Evolutionary conservation across 495 filamentous ascomycete species (phyloP), one percentile per base, ranked within the genome.

Genomic region (Hypoxylon lienhwacheense): DNA sequence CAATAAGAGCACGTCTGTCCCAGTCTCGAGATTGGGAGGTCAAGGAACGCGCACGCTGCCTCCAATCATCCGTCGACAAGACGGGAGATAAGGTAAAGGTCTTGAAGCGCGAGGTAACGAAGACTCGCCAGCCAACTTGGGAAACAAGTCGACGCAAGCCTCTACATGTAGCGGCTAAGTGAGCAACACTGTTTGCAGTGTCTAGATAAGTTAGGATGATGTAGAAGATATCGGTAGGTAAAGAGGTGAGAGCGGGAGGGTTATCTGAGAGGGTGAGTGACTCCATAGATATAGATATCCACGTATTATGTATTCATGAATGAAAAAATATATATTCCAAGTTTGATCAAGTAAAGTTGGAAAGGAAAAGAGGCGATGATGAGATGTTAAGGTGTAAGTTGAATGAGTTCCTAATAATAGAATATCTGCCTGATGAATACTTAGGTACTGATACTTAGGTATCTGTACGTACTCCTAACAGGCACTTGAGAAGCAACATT

Each of bases 1-100:
- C 63, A 45, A 60, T 55, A 25, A 77, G 47, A 4, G 68, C 50
- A 5, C 73, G 61, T 5, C 55, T 64, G 17, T 76, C 74, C 75
- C 75, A 78, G 52, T 69, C 71, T 3, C 74, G 60, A 11, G 68
- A 70, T 43, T 77, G 75, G 28, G 62, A 69, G 1, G 73, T 77
- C 34, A 75, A 42, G 0, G 65, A 64, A 2, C 66, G 61, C 7
- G 74, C 75, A 11, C 72, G 52, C 10, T 67, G 51, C 5, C 29
- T 53, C 73, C 73, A 76, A 8, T 66, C 64, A 16, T 48, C 12
- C 7, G 10, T 26, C n/a, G 41, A 45, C 8, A 26, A 59, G 40
- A 7, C 35, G 12, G 25, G 29, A 0, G 69, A 66, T 1, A 70
- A 15, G 2, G 26, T 43, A 7, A 75, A 63, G 1, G 68, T 69